Evolutionary conservation across 805 yeast genomes (phyloP), one percentile per base, ranked within the genome.

Genomic region (Ogataea saltuana): DNA sequence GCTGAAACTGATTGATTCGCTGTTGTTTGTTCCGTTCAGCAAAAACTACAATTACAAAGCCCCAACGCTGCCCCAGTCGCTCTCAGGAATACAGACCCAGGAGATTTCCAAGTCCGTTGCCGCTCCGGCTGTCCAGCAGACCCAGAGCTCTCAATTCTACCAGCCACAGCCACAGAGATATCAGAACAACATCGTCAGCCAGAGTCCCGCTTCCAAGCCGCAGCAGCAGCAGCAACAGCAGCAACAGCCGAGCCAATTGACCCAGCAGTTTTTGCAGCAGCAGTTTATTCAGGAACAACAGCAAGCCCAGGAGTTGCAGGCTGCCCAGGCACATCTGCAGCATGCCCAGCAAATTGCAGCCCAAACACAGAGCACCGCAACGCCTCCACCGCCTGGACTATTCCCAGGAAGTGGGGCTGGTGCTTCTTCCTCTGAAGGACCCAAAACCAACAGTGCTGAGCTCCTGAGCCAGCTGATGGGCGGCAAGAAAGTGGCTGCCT

Each of bases 401-500:
- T 77, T 80, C 54, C 50, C 51, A 23, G 42, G 49, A 34, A 23
- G 39, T 16, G n/a, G n/a, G n/a, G n/a, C n/a, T n/a, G n/a, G n/a
- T n/a, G n/a, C n/a, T n/a, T n/a, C n/a, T n/a, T n/a, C n/a, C n/a
- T n/a, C n/a, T n/a, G 50, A 48, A 9, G 44, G 39, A 20, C 37
- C 42, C 20, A 49, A 47, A 41, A 49, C 53, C 15, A 59, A 60
- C 46, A 61, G 65, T 46, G 81, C 88, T 30, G 96, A 88, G 59
- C 73, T 89, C 57, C 73, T 89, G 55, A 87, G 81, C 45, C 97
- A 88, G 63, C 71, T 89, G 59, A 83, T 89, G 81, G 83, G 83
- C 54, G 95, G 95, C 21, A 86, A 84, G 48, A 60, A 59, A 30
- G 52, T 60, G 15, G 42, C 51, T 22, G 56, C 50, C 21, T 57